phyloP scores from a whole-genome alignment of 371 early-diverging fungal genomes.

The Apophysomyces sp. region DNA sequence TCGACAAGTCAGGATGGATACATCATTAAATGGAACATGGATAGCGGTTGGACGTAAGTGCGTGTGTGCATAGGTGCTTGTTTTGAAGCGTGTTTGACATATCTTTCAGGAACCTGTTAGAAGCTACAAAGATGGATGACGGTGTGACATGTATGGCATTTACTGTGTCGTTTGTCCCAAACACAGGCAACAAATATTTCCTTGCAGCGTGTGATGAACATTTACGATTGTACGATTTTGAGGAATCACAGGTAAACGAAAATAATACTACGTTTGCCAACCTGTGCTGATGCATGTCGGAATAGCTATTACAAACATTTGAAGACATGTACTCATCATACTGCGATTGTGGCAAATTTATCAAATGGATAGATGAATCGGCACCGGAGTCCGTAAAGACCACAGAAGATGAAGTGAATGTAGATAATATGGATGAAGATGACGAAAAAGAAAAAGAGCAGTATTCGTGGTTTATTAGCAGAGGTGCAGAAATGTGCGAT shows the following conservation, averaged over 20 bases:
- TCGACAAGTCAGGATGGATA: slow-evolving; percentile 89
- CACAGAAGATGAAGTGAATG: slow-evolving; percentile 9
- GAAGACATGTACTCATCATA: slow-evolving; percentile 78
- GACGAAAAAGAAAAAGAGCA: slow-evolving; percentile 14
- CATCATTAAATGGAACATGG: slow-evolving; percentile 78
- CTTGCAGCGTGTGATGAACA: slow-evolving; percentile 81
- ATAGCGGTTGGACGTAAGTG: slow-evolving; percentile 63
- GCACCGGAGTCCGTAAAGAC: not conserved
- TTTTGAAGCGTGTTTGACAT: not conserved
- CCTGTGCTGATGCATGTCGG: not conserved
- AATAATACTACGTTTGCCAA: not conserved
- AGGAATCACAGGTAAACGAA: slow-evolving; percentile 54
- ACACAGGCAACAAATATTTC: slow-evolving; percentile 84
- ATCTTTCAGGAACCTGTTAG: slow-evolving; percentile 40
- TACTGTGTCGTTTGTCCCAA: slow-evolving; percentile 80
- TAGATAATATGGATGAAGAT: slow-evolving; percentile 9
- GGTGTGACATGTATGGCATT: slow-evolving; percentile 89
- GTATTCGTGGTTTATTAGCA: slow-evolving; percentile 70
- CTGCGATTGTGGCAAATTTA: slow-evolving; percentile 81
- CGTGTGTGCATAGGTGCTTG: not conserved
- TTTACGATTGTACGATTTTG: slow-evolving; percentile 79
- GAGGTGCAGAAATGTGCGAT: slow-evolving; percentile 83
- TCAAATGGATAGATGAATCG: slow-evolving; percentile 53
- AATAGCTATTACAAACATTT: slow-evolving; percentile 68
- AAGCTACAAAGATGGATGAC: slow-evolving; percentile 62